These are phyloP conservation scores for Leccinellum albellum DNA, from an alignment of 768 basidiomycete species.

Conservation along the genomic window DNA sequence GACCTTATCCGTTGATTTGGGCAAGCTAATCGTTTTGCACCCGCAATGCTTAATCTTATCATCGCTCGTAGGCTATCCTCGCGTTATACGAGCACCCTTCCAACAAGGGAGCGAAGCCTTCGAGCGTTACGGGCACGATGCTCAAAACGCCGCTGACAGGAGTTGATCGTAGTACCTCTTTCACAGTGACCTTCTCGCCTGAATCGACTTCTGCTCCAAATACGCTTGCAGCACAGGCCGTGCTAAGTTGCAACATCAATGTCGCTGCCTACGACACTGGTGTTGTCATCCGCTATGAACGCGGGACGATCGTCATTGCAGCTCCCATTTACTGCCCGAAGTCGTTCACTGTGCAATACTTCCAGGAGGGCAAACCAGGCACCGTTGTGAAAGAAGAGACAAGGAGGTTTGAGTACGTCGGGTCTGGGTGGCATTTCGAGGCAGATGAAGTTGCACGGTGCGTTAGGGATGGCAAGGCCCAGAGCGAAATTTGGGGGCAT, in stretches of 20 bases:
- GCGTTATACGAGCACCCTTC: constrained; percentile 73
- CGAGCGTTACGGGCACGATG: constrained; percentile 64
- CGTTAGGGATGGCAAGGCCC: constrained; percentile 64
- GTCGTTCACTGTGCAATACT: constrained; percentile 62
- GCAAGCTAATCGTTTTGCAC: constrained; percentile 32
- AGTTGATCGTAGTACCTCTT: constrained; percentile 75
- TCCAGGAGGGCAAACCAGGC: constrained; percentile 43
- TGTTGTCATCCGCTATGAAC: constrained; percentile 69
- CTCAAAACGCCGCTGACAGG: constrained; percentile 72
- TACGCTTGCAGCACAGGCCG: constrained; percentile 63
- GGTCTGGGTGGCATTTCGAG: constrained; percentile 79
- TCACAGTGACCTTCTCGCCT: constrained; percentile 63
- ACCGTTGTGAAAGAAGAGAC: constrained; percentile 54
- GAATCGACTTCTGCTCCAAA: constrained; percentile 34
- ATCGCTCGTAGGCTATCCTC: constrained; percentile 61
- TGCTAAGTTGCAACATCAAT: constrained; percentile 68
- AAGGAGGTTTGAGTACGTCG: constrained; percentile 53
- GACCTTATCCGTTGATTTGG: constrained; percentile 82
- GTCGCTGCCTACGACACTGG: constrained; percentile 44
- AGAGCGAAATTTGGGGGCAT: constrained; percentile 74
- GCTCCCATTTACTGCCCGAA: constrained; percentile 66
- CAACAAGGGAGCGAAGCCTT: constrained; percentile 60
- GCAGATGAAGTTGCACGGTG: constrained; percentile 86
- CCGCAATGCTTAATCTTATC: constrained; percentile 9
- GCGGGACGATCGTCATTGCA: constrained; percentile 62